Conservation (phyloP, 2,329 filamentous ascomycete species). For the Diaporthe nobilis region DNA sequence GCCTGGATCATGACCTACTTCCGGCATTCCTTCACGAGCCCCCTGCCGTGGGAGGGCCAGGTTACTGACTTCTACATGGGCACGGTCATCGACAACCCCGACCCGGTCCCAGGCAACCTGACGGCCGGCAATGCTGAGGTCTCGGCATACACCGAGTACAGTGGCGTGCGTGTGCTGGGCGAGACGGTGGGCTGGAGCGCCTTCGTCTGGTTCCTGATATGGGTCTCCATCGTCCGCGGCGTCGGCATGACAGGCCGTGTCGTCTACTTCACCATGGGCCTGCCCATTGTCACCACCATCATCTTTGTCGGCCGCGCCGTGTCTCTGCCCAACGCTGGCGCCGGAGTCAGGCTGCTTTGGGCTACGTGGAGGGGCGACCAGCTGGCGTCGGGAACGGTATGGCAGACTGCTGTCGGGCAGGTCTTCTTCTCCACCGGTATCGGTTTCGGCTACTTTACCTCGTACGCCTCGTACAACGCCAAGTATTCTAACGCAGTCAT, state of each 20-base stretch:
- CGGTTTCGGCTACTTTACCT: constrained; percentile 71
- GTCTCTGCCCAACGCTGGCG: constrained; percentile 67
- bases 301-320: constrained; percentile 68
- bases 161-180: constrained; percentile 61
- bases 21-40: constrained; percentile 67
- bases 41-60: constrained; percentile 66
- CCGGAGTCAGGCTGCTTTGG: constrained; percentile 64
- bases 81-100: constrained; percentile 62
- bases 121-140: constrained; percentile 56
- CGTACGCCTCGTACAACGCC: constrained; percentile 71
- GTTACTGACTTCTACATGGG: constrained; percentile 66
- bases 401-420: constrained; percentile 73
- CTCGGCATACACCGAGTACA: constrained; percentile 61
- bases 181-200: constrained; percentile 71
- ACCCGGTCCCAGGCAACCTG: constrained; percentile 56
- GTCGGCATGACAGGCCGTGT: constrained; percentile 71
- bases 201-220: constrained; percentile 73
- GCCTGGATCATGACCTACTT: constrained; percentile 74
- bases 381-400: constrained; percentile 65
- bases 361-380: constrained; percentile 63
- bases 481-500: constrained; percentile 71
- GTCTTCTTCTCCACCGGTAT: constrained; percentile 73
- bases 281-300: constrained; percentile 70
- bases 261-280: constrained; percentile 74
- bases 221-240: constrained; percentile 71